phyloP scores from a whole-genome alignment of 2,329 filamentous ascomycete genomes.

The Ophiocordyceps camponoti-leonardi region DNA sequence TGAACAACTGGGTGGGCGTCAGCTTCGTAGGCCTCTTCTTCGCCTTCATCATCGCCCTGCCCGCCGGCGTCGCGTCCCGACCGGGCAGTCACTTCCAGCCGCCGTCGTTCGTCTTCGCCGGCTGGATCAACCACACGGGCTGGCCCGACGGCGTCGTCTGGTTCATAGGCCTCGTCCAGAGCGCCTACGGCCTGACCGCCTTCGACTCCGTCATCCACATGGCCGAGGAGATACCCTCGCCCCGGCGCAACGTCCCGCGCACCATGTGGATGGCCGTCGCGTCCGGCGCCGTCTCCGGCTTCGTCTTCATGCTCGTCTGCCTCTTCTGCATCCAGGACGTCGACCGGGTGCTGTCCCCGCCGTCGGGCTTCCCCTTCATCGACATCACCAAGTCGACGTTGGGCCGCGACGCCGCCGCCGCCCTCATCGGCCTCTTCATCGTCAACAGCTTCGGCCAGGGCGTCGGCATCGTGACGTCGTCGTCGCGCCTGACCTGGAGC shows the following conservation, averaged over 20 bases:
- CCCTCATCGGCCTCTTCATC: slow-evolving; percentile 32
- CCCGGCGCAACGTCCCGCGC: slow-evolving; percentile 29
- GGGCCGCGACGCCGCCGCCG: slow-evolving; percentile 20
- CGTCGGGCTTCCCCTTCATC: slow-evolving; percentile 28
- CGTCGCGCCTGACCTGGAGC: slow-evolving; percentile 34
- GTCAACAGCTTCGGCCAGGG: slow-evolving; percentile 37
- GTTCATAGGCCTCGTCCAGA: slow-evolving; percentile 39
- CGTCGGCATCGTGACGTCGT: slow-evolving; percentile 30
- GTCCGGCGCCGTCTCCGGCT: slow-evolving; percentile 28
- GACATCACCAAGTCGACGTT: slow-evolving; percentile 22
- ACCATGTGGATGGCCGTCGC: slow-evolving; percentile 35
- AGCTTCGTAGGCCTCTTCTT: slow-evolving; percentile 35
- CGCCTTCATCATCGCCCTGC: slow-evolving; percentile 29
- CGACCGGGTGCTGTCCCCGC: slow-evolving; percentile 19
- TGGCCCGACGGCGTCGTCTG: slow-evolving; percentile 38
- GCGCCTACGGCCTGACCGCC: slow-evolving; percentile 35
- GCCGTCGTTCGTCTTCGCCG: slow-evolving; percentile 32
- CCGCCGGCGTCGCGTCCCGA: slow-evolving; percentile 32
- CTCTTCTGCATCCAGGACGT: slow-evolving; percentile 31
- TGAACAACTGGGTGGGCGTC: slow-evolving; percentile 39
- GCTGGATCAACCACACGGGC: slow-evolving; percentile 27
- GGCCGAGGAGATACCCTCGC: slow-evolving; percentile 37
- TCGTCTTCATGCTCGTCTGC: slow-evolving; percentile 33
- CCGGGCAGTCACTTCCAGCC: slow-evolving; percentile 26
- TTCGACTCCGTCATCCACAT: slow-evolving; percentile 43